These are phyloP conservation scores for Areca catechu DNA, from an alignment of 176 grass and related monocot genomes.

Conservation along the genomic window DNA sequence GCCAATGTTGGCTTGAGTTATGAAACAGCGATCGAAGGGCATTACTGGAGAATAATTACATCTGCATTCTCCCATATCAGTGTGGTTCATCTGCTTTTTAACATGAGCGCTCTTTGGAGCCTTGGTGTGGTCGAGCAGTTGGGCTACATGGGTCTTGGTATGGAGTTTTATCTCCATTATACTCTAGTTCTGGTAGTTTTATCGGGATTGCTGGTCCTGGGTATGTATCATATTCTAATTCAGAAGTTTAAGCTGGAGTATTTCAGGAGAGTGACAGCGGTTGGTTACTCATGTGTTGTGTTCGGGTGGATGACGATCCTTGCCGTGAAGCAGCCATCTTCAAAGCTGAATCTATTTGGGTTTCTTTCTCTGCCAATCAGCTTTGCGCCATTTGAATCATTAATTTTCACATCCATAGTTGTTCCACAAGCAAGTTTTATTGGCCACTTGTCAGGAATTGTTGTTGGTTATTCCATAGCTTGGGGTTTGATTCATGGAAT, in stretches of 20 bases:
- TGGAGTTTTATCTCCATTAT: slow-evolving; percentile 85
- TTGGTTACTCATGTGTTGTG: slow-evolving; percentile 91
- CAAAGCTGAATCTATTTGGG: slow-evolving; percentile 79
- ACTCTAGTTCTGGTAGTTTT: slow-evolving; percentile 72
- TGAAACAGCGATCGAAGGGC: slow-evolving; percentile 57
- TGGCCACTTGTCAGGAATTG: slow-evolving; percentile 74
- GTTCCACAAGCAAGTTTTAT: slow-evolving; percentile 96
- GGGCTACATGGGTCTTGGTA: slow-evolving; percentile 52
- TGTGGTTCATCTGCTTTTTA: slow-evolving; percentile 83
- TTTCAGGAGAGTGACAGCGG: slow-evolving; percentile 74
- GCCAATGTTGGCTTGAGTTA: slow-evolving; percentile 88
- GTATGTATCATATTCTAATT: slow-evolving; percentile 67
- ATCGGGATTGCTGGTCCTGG: slow-evolving; percentile 70
- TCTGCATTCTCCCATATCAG: slow-evolving; percentile 92
- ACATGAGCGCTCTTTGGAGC: slow-evolving; percentile 98
- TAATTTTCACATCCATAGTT: slow-evolving; percentile 97
- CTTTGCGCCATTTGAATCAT: slow-evolving; percentile 85
- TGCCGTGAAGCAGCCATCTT: slow-evolving; percentile 76
- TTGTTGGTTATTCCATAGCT: slow-evolving; percentile 79
- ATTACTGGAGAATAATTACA: slow-evolving; percentile 86
- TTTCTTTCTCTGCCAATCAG: slow-evolving; percentile 91
- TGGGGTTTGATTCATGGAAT: slow-evolving; percentile 96
- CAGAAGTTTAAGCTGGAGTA: slow-evolving; percentile 88
- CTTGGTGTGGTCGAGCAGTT: slow-evolving; percentile 72
- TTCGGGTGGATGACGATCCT: slow-evolving; percentile 99